Evolutionary conservation across 192 early-diverging fungal species (phyloP), one percentile per base, ranked within the genome.

Genomic region (Coemansia sp.): DNA sequence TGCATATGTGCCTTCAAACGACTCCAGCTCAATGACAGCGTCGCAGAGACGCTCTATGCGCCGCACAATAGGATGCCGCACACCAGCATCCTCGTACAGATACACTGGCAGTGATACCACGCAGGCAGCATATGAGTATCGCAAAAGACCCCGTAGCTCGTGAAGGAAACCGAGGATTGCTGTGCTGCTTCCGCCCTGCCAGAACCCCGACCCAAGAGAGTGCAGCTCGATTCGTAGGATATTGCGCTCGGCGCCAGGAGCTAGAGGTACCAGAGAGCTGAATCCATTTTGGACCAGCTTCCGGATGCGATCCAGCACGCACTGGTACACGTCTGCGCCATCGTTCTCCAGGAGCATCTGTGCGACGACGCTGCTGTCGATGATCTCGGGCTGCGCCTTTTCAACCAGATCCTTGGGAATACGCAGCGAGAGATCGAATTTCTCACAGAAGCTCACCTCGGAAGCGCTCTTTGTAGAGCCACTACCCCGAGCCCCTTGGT

Each of bases 21-120:
- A 96, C 68, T 96, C 91, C 13, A 98, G 79, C 61, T 88, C 87
- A 22, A 98, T 67, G 0, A 92, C 92, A 0, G 85, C 87, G 60
- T 98, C 95, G 38, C 83, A 86, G 6, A 87, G 64, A 47, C 92
- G 90, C 60, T 90, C 83, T 5, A 94, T 59, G 26, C 85, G 75
- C 35, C 82, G 75, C 7, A 93, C 80, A 44, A 81, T 62, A 8
- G 73, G 73, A 37, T 62, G 37, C 40, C 64, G 65, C 26, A 28
- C 39, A n/a, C 60, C 64, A 4, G 48, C 42, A 2, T 69, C 72
- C 22, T 81, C 76, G 50, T 91, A 93, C 8, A 92, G 59, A 60
- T 92, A 72, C 17, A 85, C 86, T 1, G 93, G 90, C 11, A 98
- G 68, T 2, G 92, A 89, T 11, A 93, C 65, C 24, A 98, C 72